Evolutionary conservation across 2,329 filamentous ascomycete genomes (phyloP).

Genomic region (Apiospora phragmitis): DNA sequence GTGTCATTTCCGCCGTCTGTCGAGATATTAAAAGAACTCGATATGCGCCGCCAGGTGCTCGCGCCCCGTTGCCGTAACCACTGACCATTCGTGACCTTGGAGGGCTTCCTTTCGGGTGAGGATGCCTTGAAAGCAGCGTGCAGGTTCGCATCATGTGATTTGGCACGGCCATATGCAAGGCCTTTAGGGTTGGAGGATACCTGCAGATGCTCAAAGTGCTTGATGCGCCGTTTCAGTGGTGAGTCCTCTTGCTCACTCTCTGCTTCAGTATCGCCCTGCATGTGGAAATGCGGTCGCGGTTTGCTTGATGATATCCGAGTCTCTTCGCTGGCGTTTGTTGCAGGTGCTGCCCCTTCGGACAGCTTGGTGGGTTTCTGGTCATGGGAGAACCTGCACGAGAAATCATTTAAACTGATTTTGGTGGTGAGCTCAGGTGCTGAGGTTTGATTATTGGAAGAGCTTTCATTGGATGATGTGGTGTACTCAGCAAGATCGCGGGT

Average conservation of each 20-base stretch:
- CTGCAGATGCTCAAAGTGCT: slow-evolving; percentile 29
- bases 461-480: not conserved
- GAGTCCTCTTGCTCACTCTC: slow-evolving; percentile 18
- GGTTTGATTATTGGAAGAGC: slow-evolving; percentile 15
- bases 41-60: slow-evolving; percentile 31
- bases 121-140: slow-evolving; percentile 9
- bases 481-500: not conserved
- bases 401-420: slow-evolving; percentile 29
- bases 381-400: slow-evolving; percentile 21
- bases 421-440: slow-evolving; percentile 28
- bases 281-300: not conserved
- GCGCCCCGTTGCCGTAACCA: slow-evolving; percentile 26
- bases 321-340: not conserved
- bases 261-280: not conserved
- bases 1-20: slow-evolving; percentile 18
- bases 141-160: slow-evolving; percentile 13
- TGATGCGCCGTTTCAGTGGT: slow-evolving; percentile 29
- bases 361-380: not conserved
- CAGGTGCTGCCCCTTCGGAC: not conserved
- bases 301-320: not conserved
- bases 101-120: not conserved
- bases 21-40: slow-evolving; percentile 26
- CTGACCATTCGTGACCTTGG: slow-evolving; percentile 17
- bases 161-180: slow-evolving; percentile 9
- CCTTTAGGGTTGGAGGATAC: not conserved